Evolutionary conservation across 2,329 filamentous ascomycete genomes (phyloP).

Genomic region (Talaromyces sp.): DNA sequence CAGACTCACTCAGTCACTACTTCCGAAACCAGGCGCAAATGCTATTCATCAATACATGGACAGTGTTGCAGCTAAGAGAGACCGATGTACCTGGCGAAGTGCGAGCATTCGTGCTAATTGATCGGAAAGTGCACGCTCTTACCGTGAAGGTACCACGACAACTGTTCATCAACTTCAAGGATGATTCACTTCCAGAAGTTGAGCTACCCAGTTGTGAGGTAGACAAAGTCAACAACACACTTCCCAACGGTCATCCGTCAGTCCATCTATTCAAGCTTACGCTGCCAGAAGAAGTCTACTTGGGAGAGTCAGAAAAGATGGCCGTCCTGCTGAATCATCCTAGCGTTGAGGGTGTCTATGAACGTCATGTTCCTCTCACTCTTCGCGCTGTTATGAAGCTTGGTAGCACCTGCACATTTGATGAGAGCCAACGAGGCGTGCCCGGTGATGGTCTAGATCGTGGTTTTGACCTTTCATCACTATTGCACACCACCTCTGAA

Average conservation of each 20-base stretch:
- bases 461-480: slow-evolving; percentile 79
- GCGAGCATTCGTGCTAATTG: slow-evolving; percentile 84
- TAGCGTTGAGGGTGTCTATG: slow-evolving; percentile 95
- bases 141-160: slow-evolving; percentile 87
- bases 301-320: slow-evolving; percentile 79
- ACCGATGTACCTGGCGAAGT: slow-evolving; percentile 85
- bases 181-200: slow-evolving; percentile 81
- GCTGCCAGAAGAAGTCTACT: slow-evolving; percentile 82
- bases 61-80: slow-evolving; percentile 79
- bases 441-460: slow-evolving; percentile 89
- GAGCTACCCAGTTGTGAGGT: slow-evolving; percentile 81
- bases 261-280: slow-evolving; percentile 92
- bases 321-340: slow-evolving; percentile 81
- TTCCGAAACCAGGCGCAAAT: slow-evolving; percentile 92
- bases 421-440: slow-evolving; percentile 84
- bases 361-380: slow-evolving; percentile 84
- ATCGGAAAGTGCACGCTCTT: slow-evolving; percentile 82
- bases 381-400: slow-evolving; percentile 84
- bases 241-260: slow-evolving; percentile 93
- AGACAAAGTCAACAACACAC: slow-evolving; percentile 86
- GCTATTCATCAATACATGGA: slow-evolving; percentile 90
- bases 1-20: slow-evolving; percentile 63
- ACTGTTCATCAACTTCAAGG: slow-evolving; percentile 88
- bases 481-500: slow-evolving; percentile 66
- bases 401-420: slow-evolving; percentile 88